Evolutionary conservation across 352 stramenopile species (phyloP).

Genomic region (Phytopythium delawarense): DNA sequence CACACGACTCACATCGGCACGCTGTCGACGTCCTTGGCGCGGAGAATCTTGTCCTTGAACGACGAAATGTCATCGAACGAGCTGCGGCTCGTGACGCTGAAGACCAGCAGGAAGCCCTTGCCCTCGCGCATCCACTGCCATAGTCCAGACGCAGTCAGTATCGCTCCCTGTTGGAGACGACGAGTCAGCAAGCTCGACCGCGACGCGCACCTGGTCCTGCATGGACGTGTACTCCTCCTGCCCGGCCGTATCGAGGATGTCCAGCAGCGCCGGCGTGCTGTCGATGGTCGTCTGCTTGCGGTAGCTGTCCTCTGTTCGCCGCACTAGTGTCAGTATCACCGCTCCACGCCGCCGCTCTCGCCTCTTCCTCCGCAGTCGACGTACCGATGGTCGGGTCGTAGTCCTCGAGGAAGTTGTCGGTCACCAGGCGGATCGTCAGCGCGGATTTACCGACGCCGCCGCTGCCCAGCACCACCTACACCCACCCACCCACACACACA

Average conservation of each 20-base stretch:
- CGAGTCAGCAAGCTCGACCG: background rate
- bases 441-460: constrained; percentile 90
- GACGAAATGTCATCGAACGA: constrained; percentile 88
- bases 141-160: background rate
- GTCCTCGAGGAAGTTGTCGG: constrained; percentile 91
- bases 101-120: constrained; percentile 89
- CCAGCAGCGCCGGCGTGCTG: constrained; percentile 71
- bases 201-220: constrained; percentile 74
- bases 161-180: background rate
- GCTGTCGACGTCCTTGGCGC: constrained; percentile 85
- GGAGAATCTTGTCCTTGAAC: constrained; percentile 90
- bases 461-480: constrained; percentile 83
- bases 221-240: constrained; percentile 92
- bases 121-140: constrained; percentile 90
- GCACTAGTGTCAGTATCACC: background rate
- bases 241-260: constrained; percentile 90
- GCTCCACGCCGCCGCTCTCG: background rate
- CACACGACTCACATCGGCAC: constrained; percentile 58
- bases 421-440: constrained; percentile 90
- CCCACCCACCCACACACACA: background rate
- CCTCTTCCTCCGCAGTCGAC: background rate
- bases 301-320: constrained; percentile 87
- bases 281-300: constrained; percentile 89
- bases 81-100: constrained; percentile 86
- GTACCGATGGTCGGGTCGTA: constrained; percentile 91